Percentiles rank a stretch among this genome's conserved stretches.
Conservation (phyloP, 495 filamentous ascomycete species). For the Penicillium turbatum region DNA sequence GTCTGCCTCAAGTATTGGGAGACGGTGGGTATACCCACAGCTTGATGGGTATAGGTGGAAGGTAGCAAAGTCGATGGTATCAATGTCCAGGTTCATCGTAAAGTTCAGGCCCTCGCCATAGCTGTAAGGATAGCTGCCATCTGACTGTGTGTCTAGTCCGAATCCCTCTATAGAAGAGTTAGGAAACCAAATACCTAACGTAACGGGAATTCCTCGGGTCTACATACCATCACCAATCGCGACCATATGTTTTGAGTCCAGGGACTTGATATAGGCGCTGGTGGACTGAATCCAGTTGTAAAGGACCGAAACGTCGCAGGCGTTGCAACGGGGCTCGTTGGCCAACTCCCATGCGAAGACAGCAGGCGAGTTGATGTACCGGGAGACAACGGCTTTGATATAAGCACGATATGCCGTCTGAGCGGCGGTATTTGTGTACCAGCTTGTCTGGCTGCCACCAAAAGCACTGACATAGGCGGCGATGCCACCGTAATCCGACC, state of each 20-base stretch:
- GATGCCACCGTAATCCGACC: conserved; percentile 65
- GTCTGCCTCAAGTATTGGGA: conserved; percentile 24
- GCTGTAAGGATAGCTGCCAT: conserved; percentile 56
- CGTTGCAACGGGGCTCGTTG: conserved; percentile 67
- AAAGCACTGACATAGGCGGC: conserved; percentile 58
- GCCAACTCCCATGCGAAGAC: conserved; percentile 70
- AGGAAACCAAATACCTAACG: neutral
- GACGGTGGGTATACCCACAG: conserved; percentile 43
- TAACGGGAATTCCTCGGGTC: neutral
- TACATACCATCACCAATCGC: conserved; percentile 53
- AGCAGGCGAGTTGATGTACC: conserved; percentile 53
- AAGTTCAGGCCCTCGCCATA: conserved; percentile 62
- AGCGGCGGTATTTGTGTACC: conserved; percentile 53
- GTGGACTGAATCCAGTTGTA: conserved; percentile 59
- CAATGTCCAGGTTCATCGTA: conserved; percentile 51
- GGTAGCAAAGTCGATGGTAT: conserved; percentile 61
- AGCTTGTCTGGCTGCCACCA: conserved; percentile 50
- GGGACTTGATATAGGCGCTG: conserved; percentile 57
- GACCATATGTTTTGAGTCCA: conserved; percentile 65
- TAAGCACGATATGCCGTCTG: conserved; percentile 61
- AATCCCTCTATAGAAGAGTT: conserved; percentile 30
- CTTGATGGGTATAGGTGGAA: conserved; percentile 62
- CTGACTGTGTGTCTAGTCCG: conserved; percentile 35
- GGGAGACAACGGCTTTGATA: conserved; percentile 56
- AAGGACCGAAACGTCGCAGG: conserved; percentile 54